Conservation (phyloP, 2,329 filamentous ascomycete genomes). For the Microcera coccophila region DNA sequence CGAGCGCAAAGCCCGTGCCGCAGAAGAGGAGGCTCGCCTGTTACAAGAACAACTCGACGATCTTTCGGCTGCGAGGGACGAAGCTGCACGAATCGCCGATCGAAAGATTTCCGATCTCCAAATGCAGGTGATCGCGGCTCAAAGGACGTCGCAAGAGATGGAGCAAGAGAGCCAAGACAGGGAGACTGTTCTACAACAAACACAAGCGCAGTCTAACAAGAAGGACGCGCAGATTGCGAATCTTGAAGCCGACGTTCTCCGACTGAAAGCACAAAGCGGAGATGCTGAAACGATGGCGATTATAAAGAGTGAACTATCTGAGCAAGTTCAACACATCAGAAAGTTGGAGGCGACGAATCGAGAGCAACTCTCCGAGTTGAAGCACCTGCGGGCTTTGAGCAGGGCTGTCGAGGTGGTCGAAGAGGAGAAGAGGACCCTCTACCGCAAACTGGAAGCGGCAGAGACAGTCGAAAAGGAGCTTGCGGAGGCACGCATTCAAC, state of each 20-base stretch:
- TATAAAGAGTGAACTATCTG: conserved; percentile 81
- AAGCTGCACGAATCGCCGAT: conserved; percentile 61
- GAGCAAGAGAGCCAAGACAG: conserved; percentile 55
- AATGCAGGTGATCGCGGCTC: conserved; percentile 45
- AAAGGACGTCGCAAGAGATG: conserved; percentile 52
- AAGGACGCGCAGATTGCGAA: conserved; percentile 68
- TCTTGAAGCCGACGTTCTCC: conserved; percentile 78
- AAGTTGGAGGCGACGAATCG: conserved; percentile 75
- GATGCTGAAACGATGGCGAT: conserved; percentile 82
- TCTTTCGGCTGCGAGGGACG: conserved; percentile 57
- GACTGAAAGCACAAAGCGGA: conserved; percentile 79
- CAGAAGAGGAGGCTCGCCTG: conserved; percentile 66
- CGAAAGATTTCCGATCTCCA: conserved; percentile 54
- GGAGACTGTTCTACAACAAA: conserved; percentile 53
- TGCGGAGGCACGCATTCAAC: conserved; percentile 73
- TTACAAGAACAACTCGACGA: conserved; percentile 82
- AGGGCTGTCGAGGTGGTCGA: conserved; percentile 92
- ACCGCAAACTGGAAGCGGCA: conserved; percentile 72
- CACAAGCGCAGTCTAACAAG: conserved; percentile 64
- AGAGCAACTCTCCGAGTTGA: conserved; percentile 75
- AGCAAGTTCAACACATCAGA: conserved; percentile 89
- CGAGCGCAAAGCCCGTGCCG: conserved; percentile 66
- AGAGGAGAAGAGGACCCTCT: conserved; percentile 84
- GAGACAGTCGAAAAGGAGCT: conserved; percentile 72
- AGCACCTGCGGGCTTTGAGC: conserved; percentile 73